Conservation (phyloP, 169 alveolate genomes). For the Fabrea salina region DNA sequence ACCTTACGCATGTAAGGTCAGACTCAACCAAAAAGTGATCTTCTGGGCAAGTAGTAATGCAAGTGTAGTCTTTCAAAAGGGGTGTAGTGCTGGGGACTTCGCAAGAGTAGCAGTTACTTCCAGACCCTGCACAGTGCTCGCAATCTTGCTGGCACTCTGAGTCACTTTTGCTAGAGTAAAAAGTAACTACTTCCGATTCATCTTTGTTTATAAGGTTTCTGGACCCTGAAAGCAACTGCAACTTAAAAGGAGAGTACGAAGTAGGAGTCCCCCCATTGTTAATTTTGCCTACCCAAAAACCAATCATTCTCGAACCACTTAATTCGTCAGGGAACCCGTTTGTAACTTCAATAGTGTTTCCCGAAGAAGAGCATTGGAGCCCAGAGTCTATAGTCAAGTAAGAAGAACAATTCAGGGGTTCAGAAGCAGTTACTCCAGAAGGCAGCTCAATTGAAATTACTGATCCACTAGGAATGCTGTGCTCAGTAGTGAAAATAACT, state of each 20-base stretch:
- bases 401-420: not conserved
- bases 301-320: constrained; percentile 5
- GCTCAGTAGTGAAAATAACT: not conserved
- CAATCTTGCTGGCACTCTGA: not conserved
- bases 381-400: not conserved
- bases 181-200: not conserved
- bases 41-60: not conserved
- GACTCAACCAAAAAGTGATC: not conserved
- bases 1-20: not conserved
- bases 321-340: not conserved
- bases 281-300: not conserved
- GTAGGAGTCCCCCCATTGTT: not conserved
- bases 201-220: not conserved
- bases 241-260: not conserved
- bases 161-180: not conserved
- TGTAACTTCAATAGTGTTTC: not conserved
- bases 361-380: not conserved
- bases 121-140: not conserved
- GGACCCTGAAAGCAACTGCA: not conserved
- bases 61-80: not conserved
- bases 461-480: not conserved
- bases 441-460: not conserved
- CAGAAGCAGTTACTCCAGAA: not conserved
- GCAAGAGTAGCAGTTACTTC: not conserved
- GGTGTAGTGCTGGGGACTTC: not conserved